phyloP scores from a whole-genome alignment of 1,139 yeast genomes.

The Hemisphaericaspora lyxosophila region DNA sequence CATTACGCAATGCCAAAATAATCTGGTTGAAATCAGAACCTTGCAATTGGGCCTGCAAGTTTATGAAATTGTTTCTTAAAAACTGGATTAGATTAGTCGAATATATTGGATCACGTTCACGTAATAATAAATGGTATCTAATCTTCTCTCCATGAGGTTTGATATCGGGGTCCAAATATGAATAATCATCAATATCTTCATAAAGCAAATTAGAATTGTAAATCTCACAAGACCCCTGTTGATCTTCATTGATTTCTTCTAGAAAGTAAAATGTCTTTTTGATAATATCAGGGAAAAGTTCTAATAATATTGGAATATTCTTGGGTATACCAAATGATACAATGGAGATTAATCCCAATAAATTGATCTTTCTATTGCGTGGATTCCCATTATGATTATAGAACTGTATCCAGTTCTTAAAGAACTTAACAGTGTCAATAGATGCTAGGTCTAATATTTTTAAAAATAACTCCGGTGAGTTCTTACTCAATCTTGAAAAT shows the following conservation, averaged over 20 bases:
- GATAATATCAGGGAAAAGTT: constrained; percentile 35
- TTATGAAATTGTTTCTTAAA: constrained; percentile 22
- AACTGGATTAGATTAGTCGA: constrained; percentile 41
- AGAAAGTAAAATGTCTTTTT: constrained; percentile 58
- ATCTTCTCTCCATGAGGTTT: constrained; percentile 58
- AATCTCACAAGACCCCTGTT: constrained; percentile 59
- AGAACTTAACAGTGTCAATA: constrained; percentile 24
- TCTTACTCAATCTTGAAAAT: constrained; percentile 53
- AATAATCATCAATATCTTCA: constrained; percentile 51
- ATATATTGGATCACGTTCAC: constrained; percentile 58
- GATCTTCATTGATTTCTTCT: constrained; percentile 71
- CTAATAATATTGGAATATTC: constrained; percentile 16
- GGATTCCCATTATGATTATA: constrained; percentile 64
- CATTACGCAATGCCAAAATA: constrained; percentile 21
- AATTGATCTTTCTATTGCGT: constrained; percentile 59
- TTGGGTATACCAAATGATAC: constrained; percentile 25
- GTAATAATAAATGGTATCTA: constrained; percentile 49
- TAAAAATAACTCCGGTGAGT: constrained; percentile 44
- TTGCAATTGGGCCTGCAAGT: constrained; percentile 21
- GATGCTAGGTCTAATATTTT: constrained; percentile 32
- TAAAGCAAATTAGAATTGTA: constrained; percentile 59
- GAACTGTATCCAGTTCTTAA: constrained; percentile 35
- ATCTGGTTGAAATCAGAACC: constrained; percentile 28
- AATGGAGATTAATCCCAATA: constrained; percentile 57
- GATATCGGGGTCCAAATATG: constrained; percentile 46